Evolutionary conservation across 495 filamentous ascomycete species (phyloP).

Genomic region (Daldinia loculata): DNA sequence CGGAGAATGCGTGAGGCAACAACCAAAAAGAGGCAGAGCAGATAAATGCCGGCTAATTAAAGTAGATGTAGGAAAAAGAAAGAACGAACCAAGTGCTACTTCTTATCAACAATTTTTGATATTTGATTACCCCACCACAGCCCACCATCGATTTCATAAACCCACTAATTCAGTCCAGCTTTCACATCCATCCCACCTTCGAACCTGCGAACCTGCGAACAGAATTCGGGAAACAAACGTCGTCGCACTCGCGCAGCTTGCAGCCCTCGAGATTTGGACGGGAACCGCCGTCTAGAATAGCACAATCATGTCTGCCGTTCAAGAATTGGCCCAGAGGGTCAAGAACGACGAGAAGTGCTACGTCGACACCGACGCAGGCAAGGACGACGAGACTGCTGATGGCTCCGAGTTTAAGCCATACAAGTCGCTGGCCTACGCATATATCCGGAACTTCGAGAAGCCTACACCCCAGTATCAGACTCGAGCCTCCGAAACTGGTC

Average conservation of each 20-base stretch:
- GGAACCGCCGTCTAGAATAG: slow-evolving; percentile 5
- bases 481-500: slow-evolving; percentile 72
- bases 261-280: background rate
- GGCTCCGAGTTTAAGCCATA: slow-evolving; percentile 78
- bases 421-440: slow-evolving; percentile 80
- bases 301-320: slow-evolving; percentile 48
- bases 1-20: slow-evolving; percentile 27
- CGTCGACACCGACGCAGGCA: slow-evolving; percentile 80
- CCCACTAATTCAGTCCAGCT: slow-evolving; percentile 20
- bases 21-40: background rate
- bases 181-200: slow-evolving; percentile 22
- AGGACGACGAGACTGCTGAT: slow-evolving; percentile 69
- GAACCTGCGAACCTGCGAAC: background rate
- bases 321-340: slow-evolving; percentile 55
- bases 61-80: background rate
- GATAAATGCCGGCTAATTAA: background rate
- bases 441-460: slow-evolving; percentile 72
- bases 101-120: background rate
- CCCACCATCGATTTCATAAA: slow-evolving; percentile 22
- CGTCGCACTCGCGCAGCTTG: background rate
- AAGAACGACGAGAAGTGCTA: slow-evolving; percentile 67
- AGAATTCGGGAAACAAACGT: background rate
- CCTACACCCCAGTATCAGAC: slow-evolving; percentile 69
- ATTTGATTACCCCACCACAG: slow-evolving; percentile 18
- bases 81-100: background rate